Evolutionary conservation across 306 rosid genomes (phyloP), one percentile per base, ranked within the genome.

Genomic region (Bauhinia variegata): DNA sequence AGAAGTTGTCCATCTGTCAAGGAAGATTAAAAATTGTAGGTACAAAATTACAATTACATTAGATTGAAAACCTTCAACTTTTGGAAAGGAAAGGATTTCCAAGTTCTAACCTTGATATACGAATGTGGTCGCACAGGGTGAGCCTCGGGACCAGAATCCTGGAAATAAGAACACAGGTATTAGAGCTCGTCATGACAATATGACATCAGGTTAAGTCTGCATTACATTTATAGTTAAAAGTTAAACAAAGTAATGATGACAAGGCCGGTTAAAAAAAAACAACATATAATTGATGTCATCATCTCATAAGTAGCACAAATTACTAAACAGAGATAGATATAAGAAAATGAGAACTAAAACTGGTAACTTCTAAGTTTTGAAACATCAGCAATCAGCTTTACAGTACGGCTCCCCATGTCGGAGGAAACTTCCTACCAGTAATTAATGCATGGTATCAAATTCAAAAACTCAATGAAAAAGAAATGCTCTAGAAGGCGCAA

Each of bases 111-210:
- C 99, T 95, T 95, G 67, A 95, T 95, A 73, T 95, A 95, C 49
- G 99, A 95, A 80, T 95, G 99, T 37, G 99, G 99, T 44, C 97
- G 86, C 65, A 95, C 96, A 5, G 99, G 99, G 81, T 95, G 99
- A 74, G 99, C 96, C 97, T 90, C 90, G 63, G 99, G 99, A 58
- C 99, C 97, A 19, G 96, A 86, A 80, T 95, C 99, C 99, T 95
- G 70, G 64, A 80, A 81, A 68, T 58, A 60, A 61, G 67, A 54
- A 58, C 54, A 77, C 19, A 49, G 70, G 47, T 36, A 50, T 72
- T 37, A 67, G 65, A 76, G 36, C 32, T 38, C 54, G 38, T 14
- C 63, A 55, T 33, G 54, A 41, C 23, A 47, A 23, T 23, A 46
- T 49, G 49, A 18, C 56, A 47, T 65, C 58, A 47, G 36, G 39